Conservation (phyloP, 148 eudicot genomes). For the Chenopodium formosanum region DNA sequence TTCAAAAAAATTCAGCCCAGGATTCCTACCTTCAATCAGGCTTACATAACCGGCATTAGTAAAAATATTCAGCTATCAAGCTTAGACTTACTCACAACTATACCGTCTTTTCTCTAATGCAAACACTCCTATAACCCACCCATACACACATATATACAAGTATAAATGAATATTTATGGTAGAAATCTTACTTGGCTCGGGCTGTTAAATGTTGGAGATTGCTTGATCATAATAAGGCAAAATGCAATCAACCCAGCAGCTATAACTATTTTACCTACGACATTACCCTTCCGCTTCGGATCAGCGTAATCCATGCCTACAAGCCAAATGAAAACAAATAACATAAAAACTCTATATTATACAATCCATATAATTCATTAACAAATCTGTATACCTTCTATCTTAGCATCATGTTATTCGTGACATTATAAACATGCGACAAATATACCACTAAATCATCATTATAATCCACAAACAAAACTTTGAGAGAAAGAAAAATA, state of each 20-base stretch:
- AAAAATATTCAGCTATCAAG: too few species aligned
- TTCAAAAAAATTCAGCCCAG: background rate
- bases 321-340: constrained; percentile 7
- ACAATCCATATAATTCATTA: background rate
- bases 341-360: too few species aligned
- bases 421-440: background rate
- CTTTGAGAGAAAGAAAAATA: background rate
- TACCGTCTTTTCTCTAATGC: background rate
- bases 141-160: background rate
- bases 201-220: constrained; percentile 53
- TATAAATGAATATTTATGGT: background rate
- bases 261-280: constrained; percentile 50
- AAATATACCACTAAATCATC: background rate
- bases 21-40: background rate
- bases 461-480: background rate
- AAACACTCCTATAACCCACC: background rate
- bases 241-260: constrained; percentile 59
- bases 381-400: background rate
- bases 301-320: constrained; percentile 70
- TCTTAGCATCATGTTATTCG: background rate
- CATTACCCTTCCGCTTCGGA: constrained; percentile 57
- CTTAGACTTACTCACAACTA: background rate
- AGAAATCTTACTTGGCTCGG: constrained; percentile 55
- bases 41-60: background rate
- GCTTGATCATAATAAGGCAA: constrained; percentile 64